These are phyloP conservation scores for Mortierella sp. DNA, from an alignment of 371 early-diverging fungal species.

Conservation along the genomic window DNA sequence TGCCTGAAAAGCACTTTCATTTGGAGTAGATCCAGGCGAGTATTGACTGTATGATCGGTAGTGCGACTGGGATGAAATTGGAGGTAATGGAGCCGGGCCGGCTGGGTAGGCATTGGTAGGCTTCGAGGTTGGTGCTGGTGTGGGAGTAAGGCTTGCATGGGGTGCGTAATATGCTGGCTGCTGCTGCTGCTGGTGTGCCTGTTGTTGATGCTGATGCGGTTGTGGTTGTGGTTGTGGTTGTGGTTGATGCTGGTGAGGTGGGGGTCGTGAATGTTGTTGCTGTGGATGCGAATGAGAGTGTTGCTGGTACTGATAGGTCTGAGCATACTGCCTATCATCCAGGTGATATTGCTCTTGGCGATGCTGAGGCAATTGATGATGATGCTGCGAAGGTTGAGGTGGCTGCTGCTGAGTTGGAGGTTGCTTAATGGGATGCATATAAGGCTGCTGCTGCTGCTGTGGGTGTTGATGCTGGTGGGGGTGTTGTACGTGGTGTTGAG, in stretches of 20 bases:
- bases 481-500: constrained; percentile 17
- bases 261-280: constrained; percentile 16
- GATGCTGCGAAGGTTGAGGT: constrained; percentile 14
- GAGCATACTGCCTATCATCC: constrained; percentile 31
- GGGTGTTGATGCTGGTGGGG: constrained; percentile 31
- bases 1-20: constrained; percentile 26
- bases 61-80: constrained; percentile 40
- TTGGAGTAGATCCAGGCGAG: constrained; percentile 30
- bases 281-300: constrained; percentile 27
- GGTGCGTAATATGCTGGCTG: constrained; percentile 31
- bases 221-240: constrained; percentile 7
- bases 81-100: constrained; percentile 24
- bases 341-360: constrained; percentile 21
- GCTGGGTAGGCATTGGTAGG: constrained; percentile 10
- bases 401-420: constrained; percentile 33
- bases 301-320: constrained; percentile 29
- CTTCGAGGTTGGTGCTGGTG: constrained; percentile 15
- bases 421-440: constrained; percentile 26
- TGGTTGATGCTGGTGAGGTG: constrained; percentile 22
- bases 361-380: constrained; percentile 2
- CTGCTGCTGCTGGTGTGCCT: constrained; percentile 24
- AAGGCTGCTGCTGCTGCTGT: constrained; percentile 18
- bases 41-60: constrained; percentile 39
- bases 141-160: constrained; percentile 23
- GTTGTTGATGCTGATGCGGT: constrained; percentile 23